A percentile compares a stretch with the other conserved stretches of the same genome.
These are phyloP conservation scores for Pichia ethanolica DNA, from an alignment of 805 yeast species.

Conservation along the genomic window DNA sequence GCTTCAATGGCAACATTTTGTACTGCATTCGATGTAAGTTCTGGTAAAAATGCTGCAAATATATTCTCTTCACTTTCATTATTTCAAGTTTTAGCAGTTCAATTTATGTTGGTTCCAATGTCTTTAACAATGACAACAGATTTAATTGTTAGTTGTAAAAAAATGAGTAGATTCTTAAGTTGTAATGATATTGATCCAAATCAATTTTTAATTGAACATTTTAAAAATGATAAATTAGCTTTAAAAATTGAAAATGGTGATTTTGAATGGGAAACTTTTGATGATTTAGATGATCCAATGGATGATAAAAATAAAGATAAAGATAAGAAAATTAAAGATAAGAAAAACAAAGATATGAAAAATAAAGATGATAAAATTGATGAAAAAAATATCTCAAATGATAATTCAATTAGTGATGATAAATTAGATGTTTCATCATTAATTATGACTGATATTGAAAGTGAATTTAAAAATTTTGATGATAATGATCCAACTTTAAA, in stretches of 20 bases:
- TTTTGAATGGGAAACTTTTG: conserved; percentile 60
- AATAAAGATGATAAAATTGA: background rate
- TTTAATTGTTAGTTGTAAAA: conserved; percentile 50
- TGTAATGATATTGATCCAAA: conserved; percentile 32
- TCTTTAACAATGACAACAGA: conserved; percentile 62
- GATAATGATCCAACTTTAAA: background rate
- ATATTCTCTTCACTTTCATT: conserved; percentile 65
- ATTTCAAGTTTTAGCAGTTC: conserved; percentile 53
- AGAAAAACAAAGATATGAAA: background rate
- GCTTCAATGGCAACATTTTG: conserved; percentile 58
- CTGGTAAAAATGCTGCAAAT: conserved; percentile 43
- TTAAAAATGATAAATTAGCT: conserved; percentile 29
- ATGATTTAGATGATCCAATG: conserved; percentile 23
- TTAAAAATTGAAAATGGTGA: conserved; percentile 46
- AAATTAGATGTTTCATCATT: background rate
- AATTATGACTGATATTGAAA: background rate
- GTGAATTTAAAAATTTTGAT: background rate
- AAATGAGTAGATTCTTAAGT: conserved; percentile 49
- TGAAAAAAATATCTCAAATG: background rate
- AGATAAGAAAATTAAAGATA: background rate
- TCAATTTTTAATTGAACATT: conserved; percentile 17
- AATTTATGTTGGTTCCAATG: conserved; percentile 61
- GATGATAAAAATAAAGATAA: conserved; percentile 12
- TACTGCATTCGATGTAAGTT: conserved; percentile 30
- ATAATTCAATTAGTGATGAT: background rate